Base-by-base conservation (phyloP, 371 early-diverging fungal species). In the Lichtheimia corymbifera region DNA sequence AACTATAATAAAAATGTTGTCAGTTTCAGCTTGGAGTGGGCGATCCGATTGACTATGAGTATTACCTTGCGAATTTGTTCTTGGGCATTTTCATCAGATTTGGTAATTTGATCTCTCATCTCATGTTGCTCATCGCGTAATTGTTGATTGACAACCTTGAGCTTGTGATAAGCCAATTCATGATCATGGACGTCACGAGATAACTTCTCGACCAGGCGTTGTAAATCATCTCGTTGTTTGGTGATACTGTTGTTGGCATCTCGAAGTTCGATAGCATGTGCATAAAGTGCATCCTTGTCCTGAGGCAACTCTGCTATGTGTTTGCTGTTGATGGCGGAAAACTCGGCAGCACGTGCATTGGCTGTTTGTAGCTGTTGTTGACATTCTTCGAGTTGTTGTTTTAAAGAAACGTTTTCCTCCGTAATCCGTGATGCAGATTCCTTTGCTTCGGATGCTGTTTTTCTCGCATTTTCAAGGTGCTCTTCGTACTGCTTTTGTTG, bases 221-320 rank as follows among this genome's bases (percentile, higher is more conserved):
- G 47, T 6, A 47, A 27, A 15, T 53, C 54, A 25, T 35, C 54
- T 15, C 54, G 54, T 53, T 53, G 54, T 14, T 24, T 53, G 30
- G 15, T 25, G 35, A 7, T 25, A 30, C 27, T 53, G 6, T 53
- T n/a, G 14, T 53, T 53, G 12, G 18, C 35, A 60, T 55, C 45
- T 52, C 47, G 47, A 47, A 47, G 47, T 18, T 47, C 47, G 12
- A 47, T 47, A 5, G 22, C 47, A 47, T 47, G 22, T 18, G 47
- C 47, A 5, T 18, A n/a, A 5, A 47, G 22, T 47, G n/a, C 22
- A 22, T 47, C 47, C 9, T 47, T 47, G 6, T 47, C 47, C 22
- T 47, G 18, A 2, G 47, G 47, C 6, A 47, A 5, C 6, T 47
- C 47, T n/a, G 47, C 47, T 22, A 22, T 22, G 2, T 18, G 47